Evolutionary conservation across 2,329 filamentous ascomycete genomes (phyloP), one percentile per base, ranked within the genome.

Genomic region (Nemania bipapillata): DNA sequence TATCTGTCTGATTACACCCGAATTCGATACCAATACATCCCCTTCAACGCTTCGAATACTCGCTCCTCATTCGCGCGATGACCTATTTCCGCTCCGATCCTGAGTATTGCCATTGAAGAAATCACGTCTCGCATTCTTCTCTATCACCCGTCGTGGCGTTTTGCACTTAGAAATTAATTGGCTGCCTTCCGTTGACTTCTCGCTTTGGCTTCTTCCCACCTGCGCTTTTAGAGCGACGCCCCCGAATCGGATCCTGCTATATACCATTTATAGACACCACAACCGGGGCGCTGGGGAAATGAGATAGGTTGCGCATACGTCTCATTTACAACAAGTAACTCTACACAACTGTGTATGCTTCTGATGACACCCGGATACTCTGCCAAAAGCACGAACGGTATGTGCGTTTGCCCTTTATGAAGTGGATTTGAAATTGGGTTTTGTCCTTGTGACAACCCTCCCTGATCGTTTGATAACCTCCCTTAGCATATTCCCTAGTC

Each of bases 61-160:
- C 58, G 50, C 62, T 42, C 26, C n/a, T 35, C 40, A 55, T 47
- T 59, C 62, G 62, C 63, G 56, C 57, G 17, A 55, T 62, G 47
- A 67, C 35, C 37, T n/a, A 54, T 45, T 30, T 37, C 52, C 28
- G 50, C 42, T 61, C 53, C 3, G 28, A 49, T 40, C 22, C 37
- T 49, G 26, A 61, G 26, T n/a, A 47, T 40, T 57, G 3, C 37
- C 28, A 49, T 61, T 58, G 35, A 57, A 28, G 15, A 58, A 58
- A 22, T 20, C 24, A n/a, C 50, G 2, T 52, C 47, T 57, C 28
- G 26, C 22, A 45, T 63, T 56, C 22, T n/a, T 30, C 37, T 15
- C 24, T 54, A 12, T 26, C 56, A 42, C 26, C 59, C 42, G 24
- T 52, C 6, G n/a, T n/a, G n/a, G 22, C 58, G 40, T n/a, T 30